Percentiles rank a stretch among this genome's conserved stretches.
phyloP scores from a whole-genome alignment of 2,329 filamentous ascomycete species.

The Rhinocladiella mackenziei region DNA sequence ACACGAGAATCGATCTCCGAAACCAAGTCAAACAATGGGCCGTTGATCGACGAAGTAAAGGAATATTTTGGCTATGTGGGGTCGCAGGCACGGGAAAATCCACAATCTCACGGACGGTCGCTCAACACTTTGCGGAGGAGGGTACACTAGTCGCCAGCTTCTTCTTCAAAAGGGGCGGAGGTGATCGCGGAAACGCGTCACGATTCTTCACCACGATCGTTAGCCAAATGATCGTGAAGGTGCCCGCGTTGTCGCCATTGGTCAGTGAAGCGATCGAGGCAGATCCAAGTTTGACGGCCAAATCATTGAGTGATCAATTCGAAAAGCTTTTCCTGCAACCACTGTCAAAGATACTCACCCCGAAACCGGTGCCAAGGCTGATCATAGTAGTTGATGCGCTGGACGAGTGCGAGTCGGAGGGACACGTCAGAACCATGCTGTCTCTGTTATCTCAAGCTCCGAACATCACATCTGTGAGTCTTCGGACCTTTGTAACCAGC shows the following conservation, averaged over 20 bases:
- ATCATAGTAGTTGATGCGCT: neutral
- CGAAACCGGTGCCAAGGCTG: neutral
- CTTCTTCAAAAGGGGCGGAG: neutral
- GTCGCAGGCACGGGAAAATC: neutral
- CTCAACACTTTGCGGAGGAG: neutral
- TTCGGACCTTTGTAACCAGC: neutral
- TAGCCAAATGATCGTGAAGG: neutral
- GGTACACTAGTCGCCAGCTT: neutral
- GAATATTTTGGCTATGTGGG: neutral
- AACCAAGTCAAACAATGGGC: neutral
- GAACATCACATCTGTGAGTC: neutral
- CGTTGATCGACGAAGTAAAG: neutral
- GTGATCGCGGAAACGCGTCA: neutral
- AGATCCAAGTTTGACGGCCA: neutral
- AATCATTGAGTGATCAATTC: neutral
- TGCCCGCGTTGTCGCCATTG: neutral
- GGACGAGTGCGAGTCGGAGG: neutral
- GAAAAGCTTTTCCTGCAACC: neutral
- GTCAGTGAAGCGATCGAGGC: neutral
- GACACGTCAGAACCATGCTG: neutral
- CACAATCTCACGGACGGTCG: neutral
- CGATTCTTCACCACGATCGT: neutral
- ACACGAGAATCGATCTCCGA: neutral
- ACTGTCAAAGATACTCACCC: neutral
- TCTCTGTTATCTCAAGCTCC: neutral